Base-by-base conservation (phyloP, 306 rosid species). In the Vigna angularis region DNA sequence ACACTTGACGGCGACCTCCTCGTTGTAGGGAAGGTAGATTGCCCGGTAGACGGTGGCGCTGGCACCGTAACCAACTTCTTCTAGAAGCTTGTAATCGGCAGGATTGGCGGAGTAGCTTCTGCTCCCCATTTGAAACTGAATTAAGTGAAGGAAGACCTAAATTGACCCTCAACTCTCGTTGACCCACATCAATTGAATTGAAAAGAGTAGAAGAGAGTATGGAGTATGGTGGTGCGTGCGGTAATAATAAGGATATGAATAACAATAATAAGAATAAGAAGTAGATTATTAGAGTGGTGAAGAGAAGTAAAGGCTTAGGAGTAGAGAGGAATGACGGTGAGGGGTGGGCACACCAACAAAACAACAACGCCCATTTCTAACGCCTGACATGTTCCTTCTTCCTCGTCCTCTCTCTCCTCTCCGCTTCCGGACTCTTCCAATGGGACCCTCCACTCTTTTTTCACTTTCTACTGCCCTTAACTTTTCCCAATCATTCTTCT, bases 51-150 rank as follows among this genome's bases (percentile, higher is more conserved):
- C 99, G 1, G 99, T 96, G 6, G 99, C 99, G 76, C 96, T 96
- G 1, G 99, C 97, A 9, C 99, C 99, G 67, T 87, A 85, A n/a
- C 99, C 99, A 13, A 96, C 89, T 87, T 91, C 99, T 80, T 96
- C 99, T 2, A 96, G 93, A 86, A 90, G 98, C 87, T 84, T 91
- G 85, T 93, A 96, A 74, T 96, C 99, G 53, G 10, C 38, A 0
- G 91, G 79, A 70, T 85, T 89, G 4, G 85, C 94, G 4, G 92
- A 88, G 87, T 85, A 89, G 67, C 12, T 77, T 68, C 58, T 26
- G 73, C 57, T 68, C 32, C 73, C 73, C 72, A 66, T 66, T 66
- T 38, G 9, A 0, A 14, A 58, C 2, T 30, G 5, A 61, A 30
- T 58, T 26, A 12, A 26, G 3, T 13, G 9, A 34, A 7, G 14